phyloP scores from a whole-genome alignment of 129 eudicot species.

The Tagetes patula region DNA sequence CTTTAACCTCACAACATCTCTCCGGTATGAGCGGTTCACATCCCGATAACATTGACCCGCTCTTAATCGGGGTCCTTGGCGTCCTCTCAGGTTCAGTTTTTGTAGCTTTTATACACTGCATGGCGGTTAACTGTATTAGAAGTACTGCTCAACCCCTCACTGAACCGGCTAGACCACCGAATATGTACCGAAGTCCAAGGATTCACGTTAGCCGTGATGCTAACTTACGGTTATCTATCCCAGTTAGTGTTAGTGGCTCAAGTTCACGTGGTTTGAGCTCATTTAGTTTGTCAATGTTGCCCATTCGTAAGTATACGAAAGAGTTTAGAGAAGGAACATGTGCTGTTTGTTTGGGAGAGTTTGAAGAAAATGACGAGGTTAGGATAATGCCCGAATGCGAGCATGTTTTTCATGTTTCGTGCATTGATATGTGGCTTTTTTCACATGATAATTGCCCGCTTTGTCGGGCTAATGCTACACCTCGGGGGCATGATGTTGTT shows the following conservation, averaged over 20 bases:
- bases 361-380: conserved; percentile 53
- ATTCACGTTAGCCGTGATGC: conserved; percentile 15
- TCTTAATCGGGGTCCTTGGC: conserved; percentile 63
- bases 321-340: conserved; percentile 47
- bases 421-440: conserved; percentile 62
- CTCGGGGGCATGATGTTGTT: conserved; percentile 30
- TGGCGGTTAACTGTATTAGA: background rate
- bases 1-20: background rate
- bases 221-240: conserved; percentile 19
- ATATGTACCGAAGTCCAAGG: conserved; percentile 1
- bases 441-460: conserved; percentile 58
- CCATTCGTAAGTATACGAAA: conserved; percentile 36
- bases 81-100: conserved; percentile 46
- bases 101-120: conserved; percentile 55
- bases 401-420: conserved; percentile 52
- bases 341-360: conserved; percentile 57
- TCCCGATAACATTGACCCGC: conserved; percentile 37
- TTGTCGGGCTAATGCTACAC: conserved; percentile 50
- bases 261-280: conserved; percentile 31
- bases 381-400: conserved; percentile 56
- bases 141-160: background rate
- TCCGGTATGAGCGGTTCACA: conserved; percentile 21
- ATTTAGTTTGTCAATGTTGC: conserved; percentile 29
- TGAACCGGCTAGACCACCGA: conserved; percentile 24
- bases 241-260: background rate